Evolutionary conservation across 495 filamentous ascomycete species (phyloP), one percentile per base, ranked within the genome.

Genomic region (Xylaria palmicola): DNA sequence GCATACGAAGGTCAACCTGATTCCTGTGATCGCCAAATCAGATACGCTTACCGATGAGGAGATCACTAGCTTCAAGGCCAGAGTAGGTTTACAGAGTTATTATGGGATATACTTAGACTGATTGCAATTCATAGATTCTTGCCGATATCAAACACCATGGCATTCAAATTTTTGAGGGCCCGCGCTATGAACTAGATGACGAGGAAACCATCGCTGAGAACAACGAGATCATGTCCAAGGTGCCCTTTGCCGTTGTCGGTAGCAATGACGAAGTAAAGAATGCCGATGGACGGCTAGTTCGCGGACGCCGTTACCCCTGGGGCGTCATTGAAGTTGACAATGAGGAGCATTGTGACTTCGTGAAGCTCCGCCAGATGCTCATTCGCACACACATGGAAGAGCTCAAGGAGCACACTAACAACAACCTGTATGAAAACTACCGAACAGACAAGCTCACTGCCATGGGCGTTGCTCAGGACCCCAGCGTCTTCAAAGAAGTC

Each of bases 311-410:
- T 68, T 98, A 98, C 80, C 95, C 95, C 20, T 98, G 94, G 94
- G 94, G 94, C 81, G 85, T 94, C 65, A 98, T 98, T 65, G 94
- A 98, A 79, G 94, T 98, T 63, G 94, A 98, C 79, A 98, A 98
- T 75, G 95, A 98, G 83, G 94, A 98, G 75, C 94, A 98, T 82
- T 98, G 94, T 76, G 94, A 98, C 78, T 98, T 98, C 64, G 95
- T 98, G 78, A 98, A 98, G 86, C 85, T 98, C 52, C 92, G 94
- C 70, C 94, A 98, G 76, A 98, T 98, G 94, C 86, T 98, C 68
- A 98, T 98, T 79, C 91, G 94, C 77, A 98, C 94, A 60, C 94
- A 98, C 85, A 98, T 98, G 94, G 94, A 98, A 73, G 94, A 98
- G 81, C 91, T 98, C 79, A 98, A 98, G 87, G 94, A 98, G 83